Conservation (phyloP, 2,329 filamentous ascomycete species). For the Neonectria coccinea region DNA sequence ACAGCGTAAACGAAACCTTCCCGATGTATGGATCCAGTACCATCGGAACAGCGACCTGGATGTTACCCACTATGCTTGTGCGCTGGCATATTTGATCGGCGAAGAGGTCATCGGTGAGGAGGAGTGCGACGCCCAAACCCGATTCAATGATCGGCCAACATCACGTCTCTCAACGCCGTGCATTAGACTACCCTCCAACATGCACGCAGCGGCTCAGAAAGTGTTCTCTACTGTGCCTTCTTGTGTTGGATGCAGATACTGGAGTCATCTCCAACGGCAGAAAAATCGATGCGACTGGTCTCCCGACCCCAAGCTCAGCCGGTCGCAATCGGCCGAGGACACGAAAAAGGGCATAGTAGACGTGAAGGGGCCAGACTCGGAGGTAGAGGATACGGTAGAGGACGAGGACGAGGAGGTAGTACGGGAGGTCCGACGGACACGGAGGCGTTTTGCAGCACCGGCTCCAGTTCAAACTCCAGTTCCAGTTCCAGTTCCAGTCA, state of each 20-base stretch:
- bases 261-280: constrained; percentile 38
- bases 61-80: constrained; percentile 43
- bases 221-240: constrained; percentile 37
- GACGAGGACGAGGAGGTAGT: constrained; percentile 11
- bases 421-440: background rate
- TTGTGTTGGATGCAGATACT: constrained; percentile 51
- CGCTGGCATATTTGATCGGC: constrained; percentile 50
- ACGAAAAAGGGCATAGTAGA: constrained; percentile 21
- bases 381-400: background rate
- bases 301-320: background rate
- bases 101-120: constrained; percentile 38
- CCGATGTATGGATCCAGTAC: constrained; percentile 41
- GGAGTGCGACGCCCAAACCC: constrained; percentile 33
- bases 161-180: constrained; percentile 45
- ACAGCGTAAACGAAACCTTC: constrained; percentile 42
- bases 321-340: background rate
- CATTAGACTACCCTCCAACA: constrained; percentile 40
- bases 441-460: background rate
- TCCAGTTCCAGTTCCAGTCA: background rate
- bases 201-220: constrained; percentile 34
- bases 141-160: constrained; percentile 8
- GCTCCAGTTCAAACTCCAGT: no score
- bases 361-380: background rate
- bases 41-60: constrained; percentile 41
- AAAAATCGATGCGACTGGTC: constrained; percentile 46